These are phyloP conservation scores for Purpureocillium takamizusanense DNA, from an alignment of 2,329 filamentous ascomycete species.

Conservation along the genomic window DNA sequence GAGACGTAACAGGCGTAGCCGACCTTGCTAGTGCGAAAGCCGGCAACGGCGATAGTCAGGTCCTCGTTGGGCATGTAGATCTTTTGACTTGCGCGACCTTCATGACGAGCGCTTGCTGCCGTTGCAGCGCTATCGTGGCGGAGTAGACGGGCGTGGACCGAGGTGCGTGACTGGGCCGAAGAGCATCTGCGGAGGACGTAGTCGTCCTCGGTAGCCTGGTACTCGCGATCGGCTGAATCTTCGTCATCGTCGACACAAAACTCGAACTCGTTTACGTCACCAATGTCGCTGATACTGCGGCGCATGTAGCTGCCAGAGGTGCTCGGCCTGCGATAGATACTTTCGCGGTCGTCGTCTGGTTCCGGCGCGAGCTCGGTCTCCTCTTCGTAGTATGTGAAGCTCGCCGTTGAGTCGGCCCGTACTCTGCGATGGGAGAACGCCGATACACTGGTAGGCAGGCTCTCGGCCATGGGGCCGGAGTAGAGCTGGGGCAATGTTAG, in stretches of 20 bases:
- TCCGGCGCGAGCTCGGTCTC: conserved; percentile 31
- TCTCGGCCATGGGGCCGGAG: conserved; percentile 88
- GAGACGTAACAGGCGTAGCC: conserved; percentile 62
- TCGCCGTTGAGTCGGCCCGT: conserved; percentile 75
- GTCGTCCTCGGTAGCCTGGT: conserved; percentile 30
- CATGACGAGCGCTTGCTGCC: conserved; percentile 52
- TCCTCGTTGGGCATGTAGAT: conserved; percentile 91
- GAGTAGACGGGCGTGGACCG: conserved; percentile 55
- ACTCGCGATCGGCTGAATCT: conserved; percentile 31
- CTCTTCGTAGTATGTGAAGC: conserved; percentile 82
- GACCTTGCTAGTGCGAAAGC: conserved; percentile 68
- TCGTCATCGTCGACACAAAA: conserved; percentile 31
- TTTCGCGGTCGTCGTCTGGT: conserved; percentile 20
- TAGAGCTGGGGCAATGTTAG: conserved; percentile 51
- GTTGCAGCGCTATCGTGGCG: conserved; percentile 64
- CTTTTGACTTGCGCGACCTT: conserved; percentile 71
- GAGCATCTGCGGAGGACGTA: conserved; percentile 50
- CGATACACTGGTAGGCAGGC: conserved; percentile 87
- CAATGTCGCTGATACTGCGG: conserved; percentile 26
- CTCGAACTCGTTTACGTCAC: conserved; percentile 29
- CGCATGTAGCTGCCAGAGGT: conserved; percentile 15
- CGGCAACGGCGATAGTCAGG: conserved; percentile 84
- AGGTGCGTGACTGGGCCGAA: conserved; percentile 49
- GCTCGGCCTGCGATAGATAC: conserved; percentile 10
- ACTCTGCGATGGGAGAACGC: conserved; percentile 78